A percentile compares a stretch with the other conserved stretches of the same genome.
phyloP scores from a whole-genome alignment of 768 basidiomycete genomes.

The Erythrobasidium yunnanense region DNA sequence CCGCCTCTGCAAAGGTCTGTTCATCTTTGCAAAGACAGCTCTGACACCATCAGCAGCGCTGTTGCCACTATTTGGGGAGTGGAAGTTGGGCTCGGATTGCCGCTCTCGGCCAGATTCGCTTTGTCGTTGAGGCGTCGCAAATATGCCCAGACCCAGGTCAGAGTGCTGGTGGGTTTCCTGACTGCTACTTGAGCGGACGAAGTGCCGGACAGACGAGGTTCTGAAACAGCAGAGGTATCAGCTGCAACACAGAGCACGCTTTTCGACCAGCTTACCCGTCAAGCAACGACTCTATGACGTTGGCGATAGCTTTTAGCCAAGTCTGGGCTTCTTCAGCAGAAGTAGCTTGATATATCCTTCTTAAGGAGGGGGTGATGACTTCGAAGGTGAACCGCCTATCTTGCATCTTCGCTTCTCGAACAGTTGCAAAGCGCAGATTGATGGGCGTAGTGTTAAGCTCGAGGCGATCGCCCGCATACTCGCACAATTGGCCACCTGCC shows the following conservation, averaged over 20 bases:
- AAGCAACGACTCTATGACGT: conserved; percentile 32
- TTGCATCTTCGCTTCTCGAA: conserved; percentile 21
- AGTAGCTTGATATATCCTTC: conserved; percentile 32
- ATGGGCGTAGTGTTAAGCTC: conserved; percentile 31
- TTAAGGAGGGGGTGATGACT: conserved; percentile 30
- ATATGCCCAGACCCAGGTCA: too few species aligned
- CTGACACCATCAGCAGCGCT: conserved; percentile 4
- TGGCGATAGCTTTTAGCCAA: conserved; percentile 31
- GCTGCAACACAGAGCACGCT: not conserved
- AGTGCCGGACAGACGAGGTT: conserved; percentile 34
- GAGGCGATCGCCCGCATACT: conserved; percentile 30
- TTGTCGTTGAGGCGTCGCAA: too few species aligned
- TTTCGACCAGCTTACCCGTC: conserved; percentile 28
- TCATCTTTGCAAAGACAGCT: conserved; percentile 19
- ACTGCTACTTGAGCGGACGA: conserved; percentile 6
- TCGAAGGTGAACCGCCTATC: conserved; percentile 32
- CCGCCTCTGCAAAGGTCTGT: conserved; percentile 19
- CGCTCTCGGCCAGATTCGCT: too few species aligned
- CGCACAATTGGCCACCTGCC: conserved; percentile 31
- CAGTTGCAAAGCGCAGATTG: conserved; percentile 33
- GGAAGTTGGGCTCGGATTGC: too few species aligned
- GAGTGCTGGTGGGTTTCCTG: too few species aligned
- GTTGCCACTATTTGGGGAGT: not conserved
- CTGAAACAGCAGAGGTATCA: not conserved
- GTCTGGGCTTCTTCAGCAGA: conserved; percentile 27